Base-by-base conservation (phyloP, 2,329 filamentous ascomycete genomes). In the Apiospora hydei region DNA sequence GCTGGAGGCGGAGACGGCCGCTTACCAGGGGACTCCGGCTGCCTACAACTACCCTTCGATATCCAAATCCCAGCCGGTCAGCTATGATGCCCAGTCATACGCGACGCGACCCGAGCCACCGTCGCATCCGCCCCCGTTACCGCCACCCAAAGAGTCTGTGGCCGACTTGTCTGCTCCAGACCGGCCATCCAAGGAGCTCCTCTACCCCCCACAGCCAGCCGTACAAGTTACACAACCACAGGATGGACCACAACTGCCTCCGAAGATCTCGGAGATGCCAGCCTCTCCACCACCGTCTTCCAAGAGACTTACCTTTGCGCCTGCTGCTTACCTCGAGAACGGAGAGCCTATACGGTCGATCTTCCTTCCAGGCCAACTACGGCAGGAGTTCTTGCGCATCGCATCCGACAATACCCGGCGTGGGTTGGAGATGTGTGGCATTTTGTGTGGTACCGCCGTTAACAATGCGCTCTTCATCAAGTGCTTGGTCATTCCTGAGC, bases 401-500 rank as follows among this genome's bases (percentile, higher is more conserved):
- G 96, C 95, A 0, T 83, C 88, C 0, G 83, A 89, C 24, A 98
- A 99, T 80, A 99, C 96, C 0, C 84, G 85, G 43, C 87, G 87
- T 4, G 97, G 97, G 47, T 88, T 98, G 24, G 96, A 99, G 83
- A 98, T 96, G 76, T 98, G 96, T 80, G 96, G 96, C 47, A 96
- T 99, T 75, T 88, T 99, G 14, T 97, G 95, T 78, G 96, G 96
- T 10, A 96, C 94, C 0, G 87, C 95, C 0, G 93, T 98, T 78
- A 96, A 95, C 76, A 98, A 98, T 80, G 96, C 96, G 0, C 87
- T 99, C 3, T 98, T 98, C 83, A 91, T 99, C 72, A 94, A 92
- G 6, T 91, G 92, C 71, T 88, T 99, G 6, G 88, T 99, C 34
- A 95, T 99, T 30, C 96, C 96, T 0, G 93, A 97, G 78, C 96